Conservation (phyloP, 208 protist species). For the Leishmania lainsoni region DNA sequence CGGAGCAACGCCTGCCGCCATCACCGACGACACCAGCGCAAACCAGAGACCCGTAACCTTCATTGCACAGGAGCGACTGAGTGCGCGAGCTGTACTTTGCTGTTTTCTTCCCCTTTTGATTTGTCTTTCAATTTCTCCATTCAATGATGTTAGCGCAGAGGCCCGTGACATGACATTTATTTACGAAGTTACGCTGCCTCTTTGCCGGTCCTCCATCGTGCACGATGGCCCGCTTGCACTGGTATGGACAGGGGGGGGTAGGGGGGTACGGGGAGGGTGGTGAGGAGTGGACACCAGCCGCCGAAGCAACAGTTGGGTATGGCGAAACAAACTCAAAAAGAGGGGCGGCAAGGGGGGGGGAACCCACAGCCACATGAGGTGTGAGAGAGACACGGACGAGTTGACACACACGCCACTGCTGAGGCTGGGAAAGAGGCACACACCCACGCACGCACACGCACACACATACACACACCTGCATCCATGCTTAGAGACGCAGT, state of each 20-base stretch:
- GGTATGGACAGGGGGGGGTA: not conserved
- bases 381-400: not conserved
- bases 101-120: too few species aligned
- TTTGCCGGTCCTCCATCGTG: not conserved
- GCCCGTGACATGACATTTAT: not conserved
- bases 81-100: not conserved
- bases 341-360: not conserved
- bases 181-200: not conserved
- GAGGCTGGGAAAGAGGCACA: not conserved
- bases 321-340: not conserved
- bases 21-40: not conserved
- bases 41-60: not conserved
- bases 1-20: not conserved
- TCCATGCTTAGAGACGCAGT: not conserved
- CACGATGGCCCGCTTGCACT: not conserved
- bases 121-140: not conserved
- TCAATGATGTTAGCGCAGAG: not conserved
- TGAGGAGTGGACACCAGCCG: not conserved
- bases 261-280: not conserved
- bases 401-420: not conserved
- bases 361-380: not conserved
- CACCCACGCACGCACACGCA: too few species aligned
- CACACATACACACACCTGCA: too few species aligned
- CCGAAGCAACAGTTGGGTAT: not conserved
- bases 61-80: not conserved